These are phyloP conservation scores for Heliosperma pusillum DNA, from an alignment of 148 eudicot species.

Conservation along the genomic window DNA sequence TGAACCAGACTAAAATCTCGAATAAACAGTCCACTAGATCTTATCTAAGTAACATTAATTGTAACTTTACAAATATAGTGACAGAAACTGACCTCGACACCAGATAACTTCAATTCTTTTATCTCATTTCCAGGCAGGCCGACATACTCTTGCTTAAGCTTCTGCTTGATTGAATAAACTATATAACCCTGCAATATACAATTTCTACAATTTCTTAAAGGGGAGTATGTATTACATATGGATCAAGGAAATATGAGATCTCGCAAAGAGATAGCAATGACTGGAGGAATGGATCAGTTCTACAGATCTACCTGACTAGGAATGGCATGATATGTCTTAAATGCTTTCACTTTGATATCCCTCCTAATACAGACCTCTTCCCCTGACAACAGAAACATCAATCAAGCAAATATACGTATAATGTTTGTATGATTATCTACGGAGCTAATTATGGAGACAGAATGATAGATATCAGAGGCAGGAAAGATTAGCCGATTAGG, in stretches of 20 bases:
- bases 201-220: conserved; percentile 3
- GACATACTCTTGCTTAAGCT: conserved; percentile 80
- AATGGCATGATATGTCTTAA: conserved; percentile 73
- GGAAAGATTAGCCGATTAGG: not conserved
- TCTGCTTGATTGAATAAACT: conserved; percentile 64
- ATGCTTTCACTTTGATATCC: conserved; percentile 82
- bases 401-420: not conserved
- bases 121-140: conserved; percentile 74
- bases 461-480: not conserved
- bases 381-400: conserved; percentile 36
- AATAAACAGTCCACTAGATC: no score
- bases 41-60: not conserved
- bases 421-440: not conserved
- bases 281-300: not conserved
- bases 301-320: conserved; percentile 66
- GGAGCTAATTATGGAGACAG: not conserved
- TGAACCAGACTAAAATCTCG: no score
- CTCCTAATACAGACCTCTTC: conserved; percentile 67
- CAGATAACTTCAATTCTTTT: conserved; percentile 67
- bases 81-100: conserved; percentile 62
- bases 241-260: not conserved
- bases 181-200: conserved; percentile 66
- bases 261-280: not conserved
- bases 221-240: not conserved
- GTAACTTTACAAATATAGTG: conserved; percentile 7